A percentile compares a stretch with the other conserved stretches of the same genome.
Evolutionary conservation across 495 filamentous ascomycete species (phyloP).

Genomic region (Penicillium cataractarum): DNA sequence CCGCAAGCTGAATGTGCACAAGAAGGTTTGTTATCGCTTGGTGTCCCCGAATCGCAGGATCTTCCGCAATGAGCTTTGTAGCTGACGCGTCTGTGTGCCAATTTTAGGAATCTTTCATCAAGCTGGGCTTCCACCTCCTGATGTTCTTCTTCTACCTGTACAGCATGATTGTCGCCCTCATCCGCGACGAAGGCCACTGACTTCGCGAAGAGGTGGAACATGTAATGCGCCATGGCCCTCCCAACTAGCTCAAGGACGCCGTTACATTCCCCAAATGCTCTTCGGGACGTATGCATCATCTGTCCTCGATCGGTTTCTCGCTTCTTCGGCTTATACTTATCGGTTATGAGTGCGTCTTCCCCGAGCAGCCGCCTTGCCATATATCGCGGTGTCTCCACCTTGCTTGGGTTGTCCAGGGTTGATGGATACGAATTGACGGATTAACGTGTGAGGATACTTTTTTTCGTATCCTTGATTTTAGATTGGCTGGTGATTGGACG

Average conservation of each 20-base stretch:
- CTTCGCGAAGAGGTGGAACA: slow-evolving; percentile 45
- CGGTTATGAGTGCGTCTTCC: slow-evolving; percentile 1
- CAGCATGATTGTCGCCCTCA: slow-evolving; percentile 98
- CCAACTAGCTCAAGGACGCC: slow-evolving; percentile 22
- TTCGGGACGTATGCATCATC: background rate
- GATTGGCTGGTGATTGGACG: slow-evolving; percentile 16
- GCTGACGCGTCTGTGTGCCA: slow-evolving; percentile 4
- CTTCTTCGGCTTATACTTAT: slow-evolving; percentile 11
- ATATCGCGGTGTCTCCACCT: slow-evolving; percentile 13
- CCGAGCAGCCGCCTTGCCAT: slow-evolving; percentile 11
- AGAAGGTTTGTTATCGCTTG: slow-evolving; percentile 70
- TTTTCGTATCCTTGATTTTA: slow-evolving; percentile 24
- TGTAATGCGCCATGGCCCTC: slow-evolving; percentile 45
- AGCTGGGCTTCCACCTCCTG: slow-evolving; percentile 97
- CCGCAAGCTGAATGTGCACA: slow-evolving; percentile 97
- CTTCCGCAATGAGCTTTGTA: slow-evolving; percentile 11
- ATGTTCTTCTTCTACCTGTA: slow-evolving; percentile 99
- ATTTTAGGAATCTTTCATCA: slow-evolving; percentile 93
- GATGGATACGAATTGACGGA: slow-evolving; percentile 20
- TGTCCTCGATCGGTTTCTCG: background rate
- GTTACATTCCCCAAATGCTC: slow-evolving; percentile 7
- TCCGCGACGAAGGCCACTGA: slow-evolving; percentile 91
- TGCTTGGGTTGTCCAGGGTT: slow-evolving; percentile 11
- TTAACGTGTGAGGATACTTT: slow-evolving; percentile 17
- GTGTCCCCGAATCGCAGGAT: background rate